phyloP scores from a whole-genome alignment of 2,329 filamentous ascomycete species.

The Eutypa lata region DNA sequence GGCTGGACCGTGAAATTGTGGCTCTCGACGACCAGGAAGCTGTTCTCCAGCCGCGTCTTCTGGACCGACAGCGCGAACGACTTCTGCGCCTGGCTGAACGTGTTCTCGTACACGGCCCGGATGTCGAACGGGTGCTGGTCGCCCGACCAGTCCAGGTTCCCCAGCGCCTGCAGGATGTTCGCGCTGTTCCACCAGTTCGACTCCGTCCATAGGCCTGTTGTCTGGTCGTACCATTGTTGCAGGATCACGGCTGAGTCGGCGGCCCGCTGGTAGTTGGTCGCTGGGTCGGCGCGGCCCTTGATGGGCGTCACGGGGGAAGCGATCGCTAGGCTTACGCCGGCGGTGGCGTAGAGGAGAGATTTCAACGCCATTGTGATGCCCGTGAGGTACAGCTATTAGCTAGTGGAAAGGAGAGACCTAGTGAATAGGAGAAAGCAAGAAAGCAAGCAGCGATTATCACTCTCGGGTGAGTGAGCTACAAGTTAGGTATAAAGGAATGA shows the following conservation, averaged over 20 bases:
- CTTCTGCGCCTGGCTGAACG: conserved; percentile 43
- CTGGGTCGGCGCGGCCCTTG: conserved; percentile 7
- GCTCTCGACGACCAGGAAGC: conserved; percentile 35
- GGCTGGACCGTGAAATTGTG: conserved; percentile 31
- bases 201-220: conserved; percentile 60
- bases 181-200: conserved; percentile 74
- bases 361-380: not conserved
- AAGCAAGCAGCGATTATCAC: too few species aligned
- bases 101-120: conserved; percentile 39
- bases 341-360: not conserved
- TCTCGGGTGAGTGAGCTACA: too few species aligned
- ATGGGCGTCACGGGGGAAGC: not conserved
- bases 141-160: conserved; percentile 44
- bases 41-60: conserved; percentile 32
- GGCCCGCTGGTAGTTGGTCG: conserved; percentile 31
- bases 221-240: conserved; percentile 59
- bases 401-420: not conserved
- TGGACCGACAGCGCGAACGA: conserved; percentile 29
- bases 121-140: conserved; percentile 37
- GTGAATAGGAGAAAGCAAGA: not conserved
- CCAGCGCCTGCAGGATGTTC: conserved; percentile 62
- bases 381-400: not conserved
- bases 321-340: not conserved
- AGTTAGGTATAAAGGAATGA: too few species aligned
- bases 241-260: conserved; percentile 39